Conservation (phyloP, 2,329 filamentous ascomycete genomes). For the Metarhizium robertsii region DNA sequence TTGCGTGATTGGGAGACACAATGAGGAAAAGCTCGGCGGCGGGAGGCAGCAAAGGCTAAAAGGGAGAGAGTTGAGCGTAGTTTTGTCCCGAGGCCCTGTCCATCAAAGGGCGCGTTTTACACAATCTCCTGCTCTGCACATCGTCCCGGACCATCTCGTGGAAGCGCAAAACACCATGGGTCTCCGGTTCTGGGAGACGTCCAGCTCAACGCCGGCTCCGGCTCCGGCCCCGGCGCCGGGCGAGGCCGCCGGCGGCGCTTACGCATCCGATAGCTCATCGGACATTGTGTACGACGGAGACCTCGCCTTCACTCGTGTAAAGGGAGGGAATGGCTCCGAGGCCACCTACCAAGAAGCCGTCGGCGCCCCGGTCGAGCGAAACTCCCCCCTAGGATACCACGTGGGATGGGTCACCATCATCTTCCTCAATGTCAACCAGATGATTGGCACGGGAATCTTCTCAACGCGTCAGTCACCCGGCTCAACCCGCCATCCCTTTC, state of each 20-base stretch:
- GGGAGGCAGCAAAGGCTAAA: too few relatives aligned
- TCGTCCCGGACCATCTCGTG: not conserved
- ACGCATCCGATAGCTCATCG: not conserved
- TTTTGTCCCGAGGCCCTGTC: too few relatives aligned
- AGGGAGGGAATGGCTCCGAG: conserved; percentile 38
- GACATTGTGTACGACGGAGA: conserved; percentile 23
- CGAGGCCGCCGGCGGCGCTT: not conserved
- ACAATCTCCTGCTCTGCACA: not conserved
- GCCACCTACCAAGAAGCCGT: conserved; percentile 50
- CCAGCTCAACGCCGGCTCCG: not conserved
- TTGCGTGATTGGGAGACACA: too few relatives aligned
- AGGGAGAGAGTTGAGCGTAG: too few relatives aligned
- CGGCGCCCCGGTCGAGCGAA: conserved; percentile 50
- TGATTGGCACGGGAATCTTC: conserved; percentile 56
- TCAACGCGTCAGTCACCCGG: conserved; percentile 45
- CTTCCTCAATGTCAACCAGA: conserved; percentile 52
- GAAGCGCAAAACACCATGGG: not conserved
- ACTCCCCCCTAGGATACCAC: conserved; percentile 50
- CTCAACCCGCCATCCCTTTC: not conserved
- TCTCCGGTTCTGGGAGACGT: not conserved
- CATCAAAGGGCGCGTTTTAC: not conserved
- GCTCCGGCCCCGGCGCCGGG: not conserved
- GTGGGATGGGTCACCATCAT: conserved; percentile 47
- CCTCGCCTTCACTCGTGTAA: conserved; percentile 29
- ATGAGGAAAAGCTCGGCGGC: too few relatives aligned